phyloP scores from a whole-genome alignment of 768 basidiomycete genomes.

The Leucocoprinus birnbaumii region DNA sequence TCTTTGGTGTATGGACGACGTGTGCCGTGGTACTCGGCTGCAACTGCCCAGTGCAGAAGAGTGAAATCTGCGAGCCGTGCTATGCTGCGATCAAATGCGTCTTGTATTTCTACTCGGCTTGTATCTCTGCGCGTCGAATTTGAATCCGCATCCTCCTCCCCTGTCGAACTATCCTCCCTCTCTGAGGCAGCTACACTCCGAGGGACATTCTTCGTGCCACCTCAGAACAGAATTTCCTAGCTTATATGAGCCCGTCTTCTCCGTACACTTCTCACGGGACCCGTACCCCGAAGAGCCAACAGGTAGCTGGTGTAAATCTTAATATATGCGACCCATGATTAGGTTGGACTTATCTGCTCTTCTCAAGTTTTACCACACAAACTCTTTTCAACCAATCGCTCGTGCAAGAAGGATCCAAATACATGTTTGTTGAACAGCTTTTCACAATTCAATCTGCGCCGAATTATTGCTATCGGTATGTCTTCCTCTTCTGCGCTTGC shows the following conservation, averaged over 20 bases:
- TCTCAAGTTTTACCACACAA: constrained; percentile 97
- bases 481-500: not conserved
- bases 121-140: constrained; percentile 18
- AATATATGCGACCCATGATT: no score
- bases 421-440: constrained; percentile 92
- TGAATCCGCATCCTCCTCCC: constrained; percentile 36
- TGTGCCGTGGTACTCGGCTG: constrained; percentile 15
- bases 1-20: constrained; percentile 64
- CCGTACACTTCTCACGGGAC: constrained; percentile 48
- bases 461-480: constrained; percentile 79
- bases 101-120: constrained; percentile 43
- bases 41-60: constrained; percentile 22
- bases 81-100: constrained; percentile 32
- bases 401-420: constrained; percentile 93
- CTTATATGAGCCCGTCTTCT: constrained; percentile 64
- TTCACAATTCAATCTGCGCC: constrained; percentile 94
- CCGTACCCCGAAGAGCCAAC: constrained; percentile 41
- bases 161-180: constrained; percentile 70
- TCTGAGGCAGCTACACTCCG: constrained; percentile 73
- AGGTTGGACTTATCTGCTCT: no score
- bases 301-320: constrained; percentile 50
- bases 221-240: constrained; percentile 57
- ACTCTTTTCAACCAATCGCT: constrained; percentile 88
- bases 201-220: constrained; percentile 80
- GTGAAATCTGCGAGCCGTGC: constrained; percentile 42